Base-by-base conservation (phyloP, 345 rosid species). In the Eucalyptus decipiens region DNA sequence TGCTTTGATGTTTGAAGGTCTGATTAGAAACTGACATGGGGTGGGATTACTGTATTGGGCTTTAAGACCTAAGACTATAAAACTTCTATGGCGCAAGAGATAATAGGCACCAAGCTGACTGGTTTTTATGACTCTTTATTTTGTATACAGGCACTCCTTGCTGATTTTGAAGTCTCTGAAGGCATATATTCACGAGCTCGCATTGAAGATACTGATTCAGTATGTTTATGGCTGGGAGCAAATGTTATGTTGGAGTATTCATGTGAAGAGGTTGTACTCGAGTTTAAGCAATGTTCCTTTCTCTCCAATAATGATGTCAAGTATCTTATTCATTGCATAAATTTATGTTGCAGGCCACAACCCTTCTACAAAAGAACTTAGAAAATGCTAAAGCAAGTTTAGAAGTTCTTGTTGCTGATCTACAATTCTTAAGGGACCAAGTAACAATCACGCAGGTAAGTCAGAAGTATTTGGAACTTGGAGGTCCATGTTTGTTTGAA, bases 171-270 rank as follows among this genome's bases (percentile, higher is more conserved):
- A 93, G 99, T 97, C 67, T 96, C 99, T 85, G 99, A 98, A 94
- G 99, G 99, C 93, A 98, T 98, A 72, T 72, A 72, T 72, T 72
- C 81, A 37, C 81, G 81, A 19, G 81, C 99, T 91, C 47, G 91
- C 87, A 94, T 97, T 90, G 95, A 95, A 90, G 95, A 96, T 88
- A 87, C 92, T 6, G 98, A 96, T 90, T 96, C 98, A 4, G 99
- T 98, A 48, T 97, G 99, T 92, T 92, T 98, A 91, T 98, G 99
- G 99, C 95, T 98, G 51, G 99, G 99, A 91, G 99, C 99, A 89
- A 98, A 98, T 92, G 99, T 98, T 91, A 98, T 98, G 99, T 93
- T 98, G 92, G 99, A 98, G 93, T 97, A 98, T 92, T 96, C 99
- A 88, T 93, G 95, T 56, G 97, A 94, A 89, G 99, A 98, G 99